These are phyloP conservation scores for Lepraria neglecta DNA, from an alignment of 495 filamentous ascomycete genomes.

Conservation along the genomic window DNA sequence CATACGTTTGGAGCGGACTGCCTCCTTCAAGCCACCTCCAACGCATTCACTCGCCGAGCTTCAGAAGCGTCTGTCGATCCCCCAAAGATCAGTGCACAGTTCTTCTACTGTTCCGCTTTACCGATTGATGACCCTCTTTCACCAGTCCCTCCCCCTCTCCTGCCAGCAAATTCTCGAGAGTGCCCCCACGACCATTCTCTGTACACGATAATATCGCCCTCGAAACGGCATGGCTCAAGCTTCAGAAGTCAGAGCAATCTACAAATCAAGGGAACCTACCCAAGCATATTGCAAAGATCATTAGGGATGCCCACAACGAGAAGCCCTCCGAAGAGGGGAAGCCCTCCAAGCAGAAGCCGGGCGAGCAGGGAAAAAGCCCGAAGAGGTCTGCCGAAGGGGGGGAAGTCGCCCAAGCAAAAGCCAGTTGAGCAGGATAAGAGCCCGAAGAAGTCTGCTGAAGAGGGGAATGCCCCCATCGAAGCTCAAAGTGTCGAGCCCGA, in stretches of 20 bases:
- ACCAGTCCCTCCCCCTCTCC: slow-evolving; percentile 51
- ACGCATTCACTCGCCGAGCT: slow-evolving; percentile 30
- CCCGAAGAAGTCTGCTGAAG: not conserved
- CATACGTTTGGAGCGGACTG: slow-evolving; percentile 54
- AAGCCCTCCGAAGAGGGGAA: not conserved
- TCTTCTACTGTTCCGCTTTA: slow-evolving; percentile 71
- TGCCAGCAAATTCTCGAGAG: slow-evolving; percentile 42
- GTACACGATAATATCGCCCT: slow-evolving; percentile 65
- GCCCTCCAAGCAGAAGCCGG: slow-evolving; percentile 9
- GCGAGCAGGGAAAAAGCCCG: not conserved
- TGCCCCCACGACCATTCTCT: slow-evolving; percentile 69
- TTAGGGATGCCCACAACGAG: slow-evolving; percentile 15
- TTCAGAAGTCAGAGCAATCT: slow-evolving; percentile 36
- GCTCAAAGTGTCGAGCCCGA: not conserved
- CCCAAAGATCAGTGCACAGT: slow-evolving; percentile 58
- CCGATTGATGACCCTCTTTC: slow-evolving; percentile 80
- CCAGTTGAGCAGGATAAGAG: not conserved
- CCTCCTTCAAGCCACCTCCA: slow-evolving; percentile 40
- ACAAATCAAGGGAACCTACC: not conserved
- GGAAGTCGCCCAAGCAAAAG: slow-evolving; percentile 11
- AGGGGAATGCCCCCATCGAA: slow-evolving; percentile 2
- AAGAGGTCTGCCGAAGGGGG: not conserved
- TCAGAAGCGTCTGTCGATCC: slow-evolving; percentile 34
- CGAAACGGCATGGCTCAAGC: slow-evolving; percentile 62
- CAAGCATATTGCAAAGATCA: slow-evolving; percentile 13